These are phyloP conservation scores for Gossypium longicalyx DNA, from an alignment of 345 rosid genomes.

Conservation along the genomic window DNA sequence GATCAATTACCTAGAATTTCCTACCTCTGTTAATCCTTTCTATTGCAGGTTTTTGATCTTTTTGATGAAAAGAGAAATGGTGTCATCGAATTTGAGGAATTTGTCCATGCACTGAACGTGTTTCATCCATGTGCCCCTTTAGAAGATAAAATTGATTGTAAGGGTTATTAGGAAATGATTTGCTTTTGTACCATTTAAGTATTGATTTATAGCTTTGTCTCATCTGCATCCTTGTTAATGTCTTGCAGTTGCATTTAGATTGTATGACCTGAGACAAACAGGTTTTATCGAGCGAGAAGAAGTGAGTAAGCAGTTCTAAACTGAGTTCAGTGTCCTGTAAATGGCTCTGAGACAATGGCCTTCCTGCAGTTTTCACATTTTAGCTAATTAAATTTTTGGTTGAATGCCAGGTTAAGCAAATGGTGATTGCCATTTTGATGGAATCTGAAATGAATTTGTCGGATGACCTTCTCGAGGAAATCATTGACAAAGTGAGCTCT, in stretches of 20 bases:
- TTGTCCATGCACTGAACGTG: conserved; percentile 62
- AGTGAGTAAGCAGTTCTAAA: conserved; percentile 33
- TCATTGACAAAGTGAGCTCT: conserved; percentile 57
- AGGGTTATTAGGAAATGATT: conserved; percentile 27
- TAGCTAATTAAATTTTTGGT: background rate
- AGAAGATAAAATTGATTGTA: conserved; percentile 79
- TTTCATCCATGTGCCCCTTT: conserved; percentile 76
- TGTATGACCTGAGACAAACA: conserved; percentile 81
- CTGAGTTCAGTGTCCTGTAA: background rate
- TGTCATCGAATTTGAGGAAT: conserved; percentile 85
- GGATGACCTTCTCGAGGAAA: conserved; percentile 56
- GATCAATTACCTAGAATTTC: background rate
- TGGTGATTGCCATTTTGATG: conserved; percentile 66
- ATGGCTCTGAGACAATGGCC: background rate
- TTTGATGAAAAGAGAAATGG: conserved; percentile 88
- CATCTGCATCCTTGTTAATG: background rate
- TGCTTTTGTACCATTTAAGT: background rate
- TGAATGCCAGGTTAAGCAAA: conserved; percentile 67
- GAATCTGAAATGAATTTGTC: conserved; percentile 59
- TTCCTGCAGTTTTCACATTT: background rate
- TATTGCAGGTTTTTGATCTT: conserved; percentile 62
- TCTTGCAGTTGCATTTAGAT: conserved; percentile 75
- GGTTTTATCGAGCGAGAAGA: conserved; percentile 86
- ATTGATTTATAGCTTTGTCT: background rate
- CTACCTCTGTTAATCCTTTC: background rate